phyloP scores from a whole-genome alignment of 83 land plant species.

The Thuja plicata region DNA sequence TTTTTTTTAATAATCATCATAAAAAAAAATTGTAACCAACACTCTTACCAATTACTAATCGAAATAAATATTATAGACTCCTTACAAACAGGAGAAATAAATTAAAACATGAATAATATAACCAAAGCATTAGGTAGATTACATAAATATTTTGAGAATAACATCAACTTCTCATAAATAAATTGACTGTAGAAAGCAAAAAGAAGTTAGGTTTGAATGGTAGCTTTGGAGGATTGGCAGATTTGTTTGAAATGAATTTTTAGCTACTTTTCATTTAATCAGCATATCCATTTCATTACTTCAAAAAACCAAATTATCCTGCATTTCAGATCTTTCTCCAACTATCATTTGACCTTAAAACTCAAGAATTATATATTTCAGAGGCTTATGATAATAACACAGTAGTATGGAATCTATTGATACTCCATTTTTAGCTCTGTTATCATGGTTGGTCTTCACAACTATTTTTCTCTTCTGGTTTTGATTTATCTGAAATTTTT shows the following conservation, averaged over 20 bases:
- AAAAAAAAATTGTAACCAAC: too few relatives aligned
- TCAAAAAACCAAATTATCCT: not conserved
- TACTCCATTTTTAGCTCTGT: not conserved
- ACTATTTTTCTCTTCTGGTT: not conserved
- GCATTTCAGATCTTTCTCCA: not conserved
- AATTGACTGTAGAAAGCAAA: not conserved
- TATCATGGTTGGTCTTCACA: not conserved
- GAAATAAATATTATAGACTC: too few relatives aligned
- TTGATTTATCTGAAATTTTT: not conserved
- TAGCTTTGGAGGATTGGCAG: constrained; percentile 1
- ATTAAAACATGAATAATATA: too few relatives aligned
- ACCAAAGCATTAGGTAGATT: too few relatives aligned
- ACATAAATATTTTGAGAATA: too few relatives aligned
- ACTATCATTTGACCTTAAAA: too few relatives aligned
- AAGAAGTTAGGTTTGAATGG: not conserved
- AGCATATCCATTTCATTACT: not conserved
- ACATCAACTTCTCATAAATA: too few relatives aligned
- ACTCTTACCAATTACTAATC: too few relatives aligned
- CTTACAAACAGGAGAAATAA: too few relatives aligned
- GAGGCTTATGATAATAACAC: not conserved
- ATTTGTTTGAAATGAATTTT: not conserved
- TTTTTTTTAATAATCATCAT: too few relatives aligned
- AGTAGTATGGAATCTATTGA: not conserved
- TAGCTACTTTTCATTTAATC: not conserved
- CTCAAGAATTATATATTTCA: not conserved